Evolutionary conservation across 352 stramenopile species (phyloP).

Genomic region (Pythium vanterpoolii): DNA sequence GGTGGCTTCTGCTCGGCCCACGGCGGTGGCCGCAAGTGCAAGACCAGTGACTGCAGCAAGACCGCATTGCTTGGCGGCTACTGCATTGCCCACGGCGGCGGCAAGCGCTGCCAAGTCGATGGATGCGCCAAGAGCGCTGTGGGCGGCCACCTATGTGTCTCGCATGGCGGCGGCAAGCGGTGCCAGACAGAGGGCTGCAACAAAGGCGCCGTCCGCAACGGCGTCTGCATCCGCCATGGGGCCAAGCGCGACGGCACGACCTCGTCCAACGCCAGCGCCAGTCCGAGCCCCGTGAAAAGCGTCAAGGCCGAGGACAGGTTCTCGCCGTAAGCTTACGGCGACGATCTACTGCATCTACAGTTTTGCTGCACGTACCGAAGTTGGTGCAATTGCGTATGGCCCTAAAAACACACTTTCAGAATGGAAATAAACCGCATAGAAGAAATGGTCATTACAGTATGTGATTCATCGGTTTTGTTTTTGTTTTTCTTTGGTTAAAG

Average conservation of each 20-base stretch:
- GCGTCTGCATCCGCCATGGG: constrained; percentile 84
- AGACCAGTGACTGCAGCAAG: constrained; percentile 68
- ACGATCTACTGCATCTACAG: background rate
- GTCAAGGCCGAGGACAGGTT: constrained; percentile 19
- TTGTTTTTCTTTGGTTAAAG: no score
- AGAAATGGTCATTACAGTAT: background rate
- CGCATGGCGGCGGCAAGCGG: constrained; percentile 76
- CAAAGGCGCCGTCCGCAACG: constrained; percentile 80
- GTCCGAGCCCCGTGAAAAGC: constrained; percentile 22
- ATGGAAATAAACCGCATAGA: constrained; percentile 1
- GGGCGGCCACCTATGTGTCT: constrained; percentile 23
- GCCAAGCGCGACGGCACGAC: constrained; percentile 53
- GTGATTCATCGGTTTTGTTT: no score
- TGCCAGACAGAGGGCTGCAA: constrained; percentile 77
- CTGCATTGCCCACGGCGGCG: constrained; percentile 55
- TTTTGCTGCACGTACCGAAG: constrained; percentile 12
- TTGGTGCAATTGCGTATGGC: background rate
- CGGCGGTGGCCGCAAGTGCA: constrained; percentile 75
- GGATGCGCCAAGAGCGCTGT: constrained; percentile 33
- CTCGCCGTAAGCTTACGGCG: constrained; percentile 2
- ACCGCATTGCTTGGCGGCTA: constrained; percentile 70
- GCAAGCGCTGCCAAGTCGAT: constrained; percentile 52
- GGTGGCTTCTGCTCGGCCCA: constrained; percentile 83
- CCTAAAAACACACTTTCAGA: background rate
- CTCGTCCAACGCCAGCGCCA: constrained; percentile 24